Base-by-base conservation (phyloP, 2,329 filamentous ascomycete genomes). In the Ophiostoma tasmaniense region DNA sequence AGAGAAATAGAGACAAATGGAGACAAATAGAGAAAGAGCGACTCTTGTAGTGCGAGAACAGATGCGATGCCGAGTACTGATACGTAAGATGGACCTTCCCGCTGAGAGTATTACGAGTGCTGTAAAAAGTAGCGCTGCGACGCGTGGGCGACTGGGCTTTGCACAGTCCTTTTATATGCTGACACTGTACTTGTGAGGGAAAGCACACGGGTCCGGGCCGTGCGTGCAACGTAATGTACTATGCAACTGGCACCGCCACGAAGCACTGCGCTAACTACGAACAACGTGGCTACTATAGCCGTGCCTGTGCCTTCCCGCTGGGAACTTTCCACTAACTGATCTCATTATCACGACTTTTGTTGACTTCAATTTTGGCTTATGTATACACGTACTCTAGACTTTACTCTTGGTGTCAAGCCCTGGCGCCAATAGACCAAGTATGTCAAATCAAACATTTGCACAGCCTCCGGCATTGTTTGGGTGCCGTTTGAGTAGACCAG, bases 1-100 rank as follows among this genome's bases (percentile, higher is more conserved):
- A 55, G 50, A 64, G 61, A 64, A 35, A 17, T 14, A 64, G 30
- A 64, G 61, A 37, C 25, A 61, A 61, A 61, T 55, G 50, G 55
- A 30, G 61, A 37, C 25, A 61, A 61, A 61, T 55, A 22, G 55
- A 30, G 25, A 17, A 61, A 30, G 25, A 14, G 55, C 55, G 55
- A 61, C n/a, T 22, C n/a, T 25, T 10, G 10, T 1, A 55, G 25
- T 25, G 8, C 4, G 50, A 14, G 50, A 22, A 25, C 6, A 55
- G n/a, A 55, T 55, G 50, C 50, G 50, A 55, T 55, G 17, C n/a
- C n/a, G n/a, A n/a, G n/a, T n/a, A n/a, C n/a, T n/a, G 50, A 25
- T 55, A 55, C 45, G 45, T 50, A 50, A 50, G 50, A 55, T 55
- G 50, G n/a, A 10, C 50, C 50, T 55, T 55, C 22, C 50, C 50